These are phyloP conservation scores for Arthrocladium fulminans DNA, from an alignment of 2,329 filamentous ascomycete species.

Conservation along the genomic window DNA sequence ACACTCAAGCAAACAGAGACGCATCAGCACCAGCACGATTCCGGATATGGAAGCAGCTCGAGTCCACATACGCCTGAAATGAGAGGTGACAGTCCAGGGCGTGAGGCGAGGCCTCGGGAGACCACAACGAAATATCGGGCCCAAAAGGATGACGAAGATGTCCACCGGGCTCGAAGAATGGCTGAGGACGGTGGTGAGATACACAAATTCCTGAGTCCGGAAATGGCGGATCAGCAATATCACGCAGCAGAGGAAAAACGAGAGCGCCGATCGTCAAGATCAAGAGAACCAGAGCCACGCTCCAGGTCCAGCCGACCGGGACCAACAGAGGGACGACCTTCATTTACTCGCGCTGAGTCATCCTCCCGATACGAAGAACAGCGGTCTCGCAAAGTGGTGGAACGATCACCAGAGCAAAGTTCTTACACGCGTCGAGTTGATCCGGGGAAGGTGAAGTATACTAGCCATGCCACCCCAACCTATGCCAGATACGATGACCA, in stretches of 20 bases:
- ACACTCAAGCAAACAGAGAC: constrained; percentile 30
- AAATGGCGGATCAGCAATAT: neutral
- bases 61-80: constrained; percentile 38
- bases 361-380: constrained; percentile 4
- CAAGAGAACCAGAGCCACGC: constrained; percentile 4
- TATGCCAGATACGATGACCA: neutral
- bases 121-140: constrained; percentile 17
- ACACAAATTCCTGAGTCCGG: constrained; percentile 5
- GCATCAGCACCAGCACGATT: constrained; percentile 29
- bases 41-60: constrained; percentile 32
- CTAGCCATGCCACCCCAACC: neutral
- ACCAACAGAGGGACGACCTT: neutral
- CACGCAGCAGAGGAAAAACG: neutral
- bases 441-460: neutral
- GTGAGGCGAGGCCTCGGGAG: neutral
- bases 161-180: constrained; percentile 1
- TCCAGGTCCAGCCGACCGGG: neutral
- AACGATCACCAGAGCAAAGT: neutral
- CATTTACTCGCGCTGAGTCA: constrained; percentile 3
- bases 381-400: neutral
- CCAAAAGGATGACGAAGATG: constrained; percentile 23
- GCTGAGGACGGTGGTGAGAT: neutral
- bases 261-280: constrained; percentile 3
- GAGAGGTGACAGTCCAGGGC: constrained; percentile 26
- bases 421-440: constrained; percentile 3